Percentiles rank a stretch among this genome's conserved stretches.
phyloP scores from a whole-genome alignment of 1,284 basidiomycete species.

The Ceratobasidium theobromae region DNA sequence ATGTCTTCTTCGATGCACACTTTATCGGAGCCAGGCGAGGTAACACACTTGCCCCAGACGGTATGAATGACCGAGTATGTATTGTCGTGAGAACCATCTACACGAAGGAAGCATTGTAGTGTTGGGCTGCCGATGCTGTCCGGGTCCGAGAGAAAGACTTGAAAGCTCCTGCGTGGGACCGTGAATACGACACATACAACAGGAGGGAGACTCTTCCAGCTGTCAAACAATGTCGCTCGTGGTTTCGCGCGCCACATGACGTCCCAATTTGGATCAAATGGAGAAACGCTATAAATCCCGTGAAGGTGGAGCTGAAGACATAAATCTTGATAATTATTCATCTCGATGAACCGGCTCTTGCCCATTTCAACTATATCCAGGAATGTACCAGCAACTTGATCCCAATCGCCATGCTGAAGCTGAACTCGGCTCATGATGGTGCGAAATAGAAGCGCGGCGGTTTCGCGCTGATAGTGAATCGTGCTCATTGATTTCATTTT shows the following conservation, averaged over 20 bases:
- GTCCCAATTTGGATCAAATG: not conserved
- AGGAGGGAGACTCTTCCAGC: not conserved
- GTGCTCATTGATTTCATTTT: not conserved
- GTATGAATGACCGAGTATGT: not conserved
- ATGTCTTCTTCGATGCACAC: not conserved
- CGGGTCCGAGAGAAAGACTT: not conserved
- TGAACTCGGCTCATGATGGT: not conserved
- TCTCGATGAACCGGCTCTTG: not conserved
- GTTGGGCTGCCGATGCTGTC: not conserved
- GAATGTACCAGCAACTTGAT: not conserved
- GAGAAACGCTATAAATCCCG: not conserved
- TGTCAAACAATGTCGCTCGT: not conserved
- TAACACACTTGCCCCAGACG: not conserved
- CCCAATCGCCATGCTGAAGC: not conserved
- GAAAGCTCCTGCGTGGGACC: not conserved
- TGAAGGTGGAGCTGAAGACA: conserved; percentile 10
- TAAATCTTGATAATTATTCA: not conserved
- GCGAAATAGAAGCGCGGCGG: not conserved
- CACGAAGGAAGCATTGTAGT: not conserved
- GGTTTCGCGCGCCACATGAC: not conserved
- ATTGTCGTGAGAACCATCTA: too few relatives aligned
- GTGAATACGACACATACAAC: conserved; percentile 10
- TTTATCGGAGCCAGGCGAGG: not conserved
- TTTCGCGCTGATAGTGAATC: conserved; percentile 6
- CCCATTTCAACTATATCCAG: not conserved